Conservation (phyloP, 1,139 yeast genomes). For the Blastobotrys persicus region DNA sequence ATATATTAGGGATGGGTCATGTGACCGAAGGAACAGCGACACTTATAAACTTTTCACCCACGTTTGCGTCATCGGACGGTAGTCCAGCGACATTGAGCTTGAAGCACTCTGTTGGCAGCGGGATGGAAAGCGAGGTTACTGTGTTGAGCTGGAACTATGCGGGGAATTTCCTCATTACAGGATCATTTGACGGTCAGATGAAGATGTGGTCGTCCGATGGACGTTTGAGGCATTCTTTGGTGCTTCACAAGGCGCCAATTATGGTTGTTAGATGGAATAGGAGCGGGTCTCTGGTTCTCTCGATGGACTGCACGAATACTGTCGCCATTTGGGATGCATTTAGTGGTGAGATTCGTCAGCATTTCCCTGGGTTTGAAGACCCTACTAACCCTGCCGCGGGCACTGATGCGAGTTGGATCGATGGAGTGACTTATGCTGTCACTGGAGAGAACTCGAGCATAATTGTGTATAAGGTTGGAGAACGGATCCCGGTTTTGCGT, state of each 20-base stretch:
- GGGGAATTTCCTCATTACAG: conserved; percentile 35
- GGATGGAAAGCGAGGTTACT: conserved; percentile 31
- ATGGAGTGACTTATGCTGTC: conserved; percentile 64
- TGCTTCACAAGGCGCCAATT: conserved; percentile 54
- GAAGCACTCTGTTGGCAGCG: conserved; percentile 17
- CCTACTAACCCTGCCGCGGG: conserved; percentile 33
- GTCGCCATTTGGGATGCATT: conserved; percentile 55
- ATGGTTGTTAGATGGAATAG: conserved; percentile 51
- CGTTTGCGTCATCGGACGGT: background rate
- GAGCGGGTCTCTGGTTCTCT: conserved; percentile 41
- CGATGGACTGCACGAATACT: conserved; percentile 43
- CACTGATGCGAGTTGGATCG: conserved; percentile 70
- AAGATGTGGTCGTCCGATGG: conserved; percentile 36
- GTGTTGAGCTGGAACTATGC: conserved; percentile 33
- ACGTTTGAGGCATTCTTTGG: conserved; percentile 54
- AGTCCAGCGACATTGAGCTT: conserved; percentile 9
- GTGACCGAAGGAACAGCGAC: conserved; percentile 12
- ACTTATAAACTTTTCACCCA: conserved; percentile 13
- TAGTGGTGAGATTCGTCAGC: conserved; percentile 45
- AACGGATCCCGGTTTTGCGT: conserved; percentile 54
- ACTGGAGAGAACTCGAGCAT: conserved; percentile 59
- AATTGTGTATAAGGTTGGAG: conserved; percentile 56
- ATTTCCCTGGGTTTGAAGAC: conserved; percentile 15
- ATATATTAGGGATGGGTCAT: conserved; percentile 26
- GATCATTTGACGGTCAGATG: conserved; percentile 35